These are phyloP conservation scores for Thuidium tamariscinum DNA, from an alignment of 225 moss, liverwort and hornwort species.

Conservation along the genomic window DNA sequence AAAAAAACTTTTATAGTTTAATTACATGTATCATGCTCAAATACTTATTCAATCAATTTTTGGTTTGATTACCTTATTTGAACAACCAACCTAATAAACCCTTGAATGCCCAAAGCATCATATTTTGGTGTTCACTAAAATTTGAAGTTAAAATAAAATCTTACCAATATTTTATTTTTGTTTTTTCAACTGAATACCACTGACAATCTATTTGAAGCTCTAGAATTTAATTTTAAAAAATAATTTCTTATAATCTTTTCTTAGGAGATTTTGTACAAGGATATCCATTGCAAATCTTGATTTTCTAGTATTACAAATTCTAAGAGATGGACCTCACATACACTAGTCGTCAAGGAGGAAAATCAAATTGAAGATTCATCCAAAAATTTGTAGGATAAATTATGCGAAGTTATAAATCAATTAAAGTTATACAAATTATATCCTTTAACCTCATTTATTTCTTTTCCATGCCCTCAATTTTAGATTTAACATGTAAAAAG, in stretches of 20 bases:
- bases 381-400: not conserved
- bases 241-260: not conserved
- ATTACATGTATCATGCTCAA: not conserved
- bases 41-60: not conserved
- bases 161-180: too few species aligned
- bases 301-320: fast-evolving
- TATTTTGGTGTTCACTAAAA: not conserved
- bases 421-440: not conserved
- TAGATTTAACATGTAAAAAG: not conserved
- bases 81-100: not conserved
- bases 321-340: not conserved
- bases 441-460: not conserved
- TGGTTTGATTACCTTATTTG: fast-evolving
- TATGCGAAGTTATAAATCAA: not conserved
- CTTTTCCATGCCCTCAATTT: not conserved
- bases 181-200: too few species aligned
- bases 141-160: not conserved
- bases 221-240: not conserved
- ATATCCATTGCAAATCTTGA: not conserved
- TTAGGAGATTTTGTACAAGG: not conserved
- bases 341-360: fast-evolving
- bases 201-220: not conserved
- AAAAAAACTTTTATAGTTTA: not conserved
- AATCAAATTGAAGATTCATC: not conserved
- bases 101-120: not conserved